A percentile compares a stretch with the other conserved stretches of the same genome.
Evolutionary conservation across 1,139 yeast species (phyloP).

Genomic region (Yamadazyma atmosphaerica): DNA sequence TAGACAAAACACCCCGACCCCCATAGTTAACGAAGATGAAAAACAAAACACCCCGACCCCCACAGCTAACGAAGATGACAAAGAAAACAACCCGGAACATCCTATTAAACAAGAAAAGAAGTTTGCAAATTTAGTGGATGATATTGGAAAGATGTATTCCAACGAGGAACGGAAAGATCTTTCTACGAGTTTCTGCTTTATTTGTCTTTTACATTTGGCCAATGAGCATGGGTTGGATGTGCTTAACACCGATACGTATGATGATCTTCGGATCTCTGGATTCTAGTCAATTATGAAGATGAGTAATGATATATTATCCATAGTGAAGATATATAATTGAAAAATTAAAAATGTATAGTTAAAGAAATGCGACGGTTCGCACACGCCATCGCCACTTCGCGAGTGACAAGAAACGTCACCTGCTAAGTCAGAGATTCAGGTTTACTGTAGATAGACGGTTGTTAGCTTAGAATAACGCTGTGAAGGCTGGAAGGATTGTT

Average conservation of each 20-base stretch:
- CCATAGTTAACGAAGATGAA: constrained; percentile 27
- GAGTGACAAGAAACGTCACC: no score
- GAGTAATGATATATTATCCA: no score
- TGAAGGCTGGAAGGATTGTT: no score
- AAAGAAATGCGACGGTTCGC: no score
- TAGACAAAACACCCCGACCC: constrained; percentile 2
- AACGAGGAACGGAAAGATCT: constrained; percentile 59
- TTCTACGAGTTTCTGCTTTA: constrained; percentile 86
- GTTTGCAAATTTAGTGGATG: constrained; percentile 51
- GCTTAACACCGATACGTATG: constrained; percentile 52
- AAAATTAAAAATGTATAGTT: no score
- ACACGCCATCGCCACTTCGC: no score
- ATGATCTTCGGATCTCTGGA: constrained; percentile 57
- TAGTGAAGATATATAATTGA: no score
- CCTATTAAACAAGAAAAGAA: constrained; percentile 7
- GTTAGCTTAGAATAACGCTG: no score
- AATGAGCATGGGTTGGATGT: constrained; percentile 81
- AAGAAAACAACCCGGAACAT: constrained; percentile 1
- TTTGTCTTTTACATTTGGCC: constrained; percentile 82
- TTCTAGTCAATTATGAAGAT: constrained; percentile 25
- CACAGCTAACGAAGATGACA: constrained; percentile 27
- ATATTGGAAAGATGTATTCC: constrained; percentile 55
- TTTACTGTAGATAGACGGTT: no score
- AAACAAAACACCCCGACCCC: constrained; percentile 2
- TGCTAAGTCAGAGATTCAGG: no score